Percentiles rank a stretch among this genome's conserved stretches.
Conservation (phyloP, 164 flowering plant genomes). For the Tetracentron sinense region DNA sequence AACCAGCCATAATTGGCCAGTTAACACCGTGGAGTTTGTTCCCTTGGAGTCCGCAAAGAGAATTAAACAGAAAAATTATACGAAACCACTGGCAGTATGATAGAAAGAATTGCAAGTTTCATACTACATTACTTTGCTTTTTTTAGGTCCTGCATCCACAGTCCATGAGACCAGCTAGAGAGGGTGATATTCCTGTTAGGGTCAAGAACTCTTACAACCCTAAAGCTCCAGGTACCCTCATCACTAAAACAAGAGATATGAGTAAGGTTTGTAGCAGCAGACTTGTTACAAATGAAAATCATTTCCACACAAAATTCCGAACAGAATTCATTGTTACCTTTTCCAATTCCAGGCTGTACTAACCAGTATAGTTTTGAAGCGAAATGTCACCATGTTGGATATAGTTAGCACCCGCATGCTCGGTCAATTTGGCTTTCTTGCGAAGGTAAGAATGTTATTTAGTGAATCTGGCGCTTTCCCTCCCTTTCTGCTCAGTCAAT, state of each 20-base stretch:
- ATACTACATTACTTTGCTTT: not conserved
- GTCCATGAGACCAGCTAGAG: constrained; percentile 96
- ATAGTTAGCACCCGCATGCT: constrained; percentile 96
- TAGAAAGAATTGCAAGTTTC: not conserved
- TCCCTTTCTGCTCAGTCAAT: not conserved
- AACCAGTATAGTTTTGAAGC: constrained; percentile 90
- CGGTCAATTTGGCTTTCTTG: constrained; percentile 94
- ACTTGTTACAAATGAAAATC: not conserved
- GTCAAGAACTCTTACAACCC: constrained; percentile 95
- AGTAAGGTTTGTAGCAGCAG: constrained; percentile 48
- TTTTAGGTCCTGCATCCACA: constrained; percentile 93
- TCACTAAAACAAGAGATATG: constrained; percentile 82
- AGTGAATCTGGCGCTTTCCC: not conserved
- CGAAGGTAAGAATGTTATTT: constrained; percentile 45
- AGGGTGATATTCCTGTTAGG: constrained; percentile 91
- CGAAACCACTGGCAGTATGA: not conserved
- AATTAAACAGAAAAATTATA: too few species aligned
- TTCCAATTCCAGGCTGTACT: constrained; percentile 63
- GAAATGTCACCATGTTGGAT: constrained; percentile 97
- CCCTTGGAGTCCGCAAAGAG: too few species aligned
- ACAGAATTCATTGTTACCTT: not conserved
- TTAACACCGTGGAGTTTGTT: not conserved
- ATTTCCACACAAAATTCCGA: not conserved
- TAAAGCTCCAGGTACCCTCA: constrained; percentile 91
- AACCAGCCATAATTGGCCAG: not conserved